Base-by-base conservation (phyloP, 2,329 filamentous ascomycete genomes). In the Fusarium sp. region DNA sequence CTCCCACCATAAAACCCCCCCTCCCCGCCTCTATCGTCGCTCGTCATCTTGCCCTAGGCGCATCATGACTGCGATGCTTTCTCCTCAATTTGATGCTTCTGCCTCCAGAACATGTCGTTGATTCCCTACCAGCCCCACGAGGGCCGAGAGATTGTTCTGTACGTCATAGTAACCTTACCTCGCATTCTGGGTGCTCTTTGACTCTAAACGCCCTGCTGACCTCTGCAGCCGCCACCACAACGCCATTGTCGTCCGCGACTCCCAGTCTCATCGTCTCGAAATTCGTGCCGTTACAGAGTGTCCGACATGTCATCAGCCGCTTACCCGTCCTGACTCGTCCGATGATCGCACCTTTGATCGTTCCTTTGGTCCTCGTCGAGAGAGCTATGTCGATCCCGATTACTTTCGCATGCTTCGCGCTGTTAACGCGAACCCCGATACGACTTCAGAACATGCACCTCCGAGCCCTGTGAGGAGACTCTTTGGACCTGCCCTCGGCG, bases 401-500 rank as follows among this genome's bases (percentile, higher is more conserved):
- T 99, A 99, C 85, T 99, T 99, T 83, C 94, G 94, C 78, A 95
- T 98, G 93, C 91, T 99, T 44, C 93, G 91, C 82, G 82, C 87
- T 78, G 82, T 85, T 81, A 80, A 85, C 74, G 63, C 66, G 24
- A 74, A 74, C n/a, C 38, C 79, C 82, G 85, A 82, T 81, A 87
- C 82, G 80, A 85, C 77, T 69, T 82, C 79, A 73, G 84, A 82
- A 77, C 85, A 80, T 73, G 80, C 82, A 17, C 85, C 87, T 0
- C 83, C 87, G 12, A 90, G 86, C 68, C 88, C 89, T 1, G 85
- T 91, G 57, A 86, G 89, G 49, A 84, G 89, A 59, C 81, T 88
- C 1, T 85, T 88, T 49, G 84, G 86, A 56, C 86, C 87, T 5
- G 82, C 84, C 12, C 80, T 85, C 3, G 75, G 71, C 7, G 75